Base-by-base conservation (phyloP, 495 filamentous ascomycete genomes). In the Evansstolkia leycettana region DNA sequence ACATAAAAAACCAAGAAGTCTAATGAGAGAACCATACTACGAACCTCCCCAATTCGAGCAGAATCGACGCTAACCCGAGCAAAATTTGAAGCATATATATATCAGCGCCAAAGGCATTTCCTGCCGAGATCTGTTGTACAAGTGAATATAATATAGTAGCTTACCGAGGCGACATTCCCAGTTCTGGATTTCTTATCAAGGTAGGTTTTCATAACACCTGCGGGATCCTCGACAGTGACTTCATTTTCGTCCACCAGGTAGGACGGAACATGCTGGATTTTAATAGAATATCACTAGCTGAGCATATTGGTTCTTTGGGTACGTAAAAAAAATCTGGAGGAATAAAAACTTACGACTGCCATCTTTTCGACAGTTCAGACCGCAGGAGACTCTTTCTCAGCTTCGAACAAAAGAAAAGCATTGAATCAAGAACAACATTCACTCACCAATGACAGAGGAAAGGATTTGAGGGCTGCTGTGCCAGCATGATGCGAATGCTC, bases 11-110 rank as follows among this genome's bases (percentile, higher is more conserved):
- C 12, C 10, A 20, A 10, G 18, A 14, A 11, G 3, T 15, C 6
- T 6, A 9, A 19, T 3, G 12, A 16, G 2, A 15, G 2, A 14
- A 2, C 7, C 7, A n/a, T 42, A 15, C 4, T 5, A 29, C 28
- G 28, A 4, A 55, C 49, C 54, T 57, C 25, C 51, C 54, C 51
- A 57, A 28, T 31, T 41, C 7, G 51, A 49, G 24, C 54, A 57
- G 36, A 57, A 57, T 34, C 44, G 16, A 7, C 51, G 47, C 51
- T 57, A 10, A 17, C 7, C 10, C n/a, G n/a, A n/a, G n/a, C n/a
- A n/a, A n/a, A n/a, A 29, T 5, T 5, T 29, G 7, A 2, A 12
- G 9, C 7, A 17, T n/a, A 34, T n/a, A n/a, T n/a, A n/a, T n/a
- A n/a, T 23, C 9, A 23, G 20, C 20, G 9, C 20, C 5, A 9